Evolutionary conservation across 2,329 filamentous ascomycete species (phyloP).

Genomic region (Verticillium longisporum): DNA sequence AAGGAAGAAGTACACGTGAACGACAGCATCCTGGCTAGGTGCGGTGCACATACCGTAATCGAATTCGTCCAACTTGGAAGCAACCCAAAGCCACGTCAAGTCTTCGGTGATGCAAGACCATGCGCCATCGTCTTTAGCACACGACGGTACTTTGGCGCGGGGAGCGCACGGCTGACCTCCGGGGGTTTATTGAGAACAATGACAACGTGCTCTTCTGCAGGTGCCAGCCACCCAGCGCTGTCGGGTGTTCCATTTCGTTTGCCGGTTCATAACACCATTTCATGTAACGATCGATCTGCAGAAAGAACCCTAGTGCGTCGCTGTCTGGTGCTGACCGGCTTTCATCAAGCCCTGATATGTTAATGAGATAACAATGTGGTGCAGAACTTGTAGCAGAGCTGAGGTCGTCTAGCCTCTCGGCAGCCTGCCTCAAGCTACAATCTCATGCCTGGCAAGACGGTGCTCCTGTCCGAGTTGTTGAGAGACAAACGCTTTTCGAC

Average conservation of each 20-base stretch:
- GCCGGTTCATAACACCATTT: too few relatives aligned
- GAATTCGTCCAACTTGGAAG: constrained; percentile 64
- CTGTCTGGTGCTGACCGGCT: too few relatives aligned
- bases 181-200: constrained; percentile 36
- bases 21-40: constrained; percentile 66
- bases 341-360: constrained; percentile 22
- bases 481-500: constrained; percentile 67
- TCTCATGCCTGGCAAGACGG: constrained; percentile 72
- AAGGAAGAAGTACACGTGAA: constrained; percentile 62
- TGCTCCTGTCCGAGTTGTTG: constrained; percentile 59
- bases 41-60: constrained; percentile 80
- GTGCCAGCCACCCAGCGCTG: too few relatives aligned
- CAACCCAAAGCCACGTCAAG: constrained; percentile 57
- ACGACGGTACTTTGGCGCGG: too few relatives aligned
- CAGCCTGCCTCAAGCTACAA: constrained; percentile 27
- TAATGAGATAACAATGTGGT: constrained; percentile 57
- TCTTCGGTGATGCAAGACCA: constrained; percentile 63
- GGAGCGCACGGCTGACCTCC: too few relatives aligned
- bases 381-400: background rate
- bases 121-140: constrained; percentile 71
- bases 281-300: too few relatives aligned
- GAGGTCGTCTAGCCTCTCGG: too few relatives aligned
- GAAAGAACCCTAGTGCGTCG: too few relatives aligned
- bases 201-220: constrained; percentile 18
- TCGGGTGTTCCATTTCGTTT: too few relatives aligned